Conservation (phyloP, 305 asterid genomes). For the Ilex paraguariensis region DNA sequence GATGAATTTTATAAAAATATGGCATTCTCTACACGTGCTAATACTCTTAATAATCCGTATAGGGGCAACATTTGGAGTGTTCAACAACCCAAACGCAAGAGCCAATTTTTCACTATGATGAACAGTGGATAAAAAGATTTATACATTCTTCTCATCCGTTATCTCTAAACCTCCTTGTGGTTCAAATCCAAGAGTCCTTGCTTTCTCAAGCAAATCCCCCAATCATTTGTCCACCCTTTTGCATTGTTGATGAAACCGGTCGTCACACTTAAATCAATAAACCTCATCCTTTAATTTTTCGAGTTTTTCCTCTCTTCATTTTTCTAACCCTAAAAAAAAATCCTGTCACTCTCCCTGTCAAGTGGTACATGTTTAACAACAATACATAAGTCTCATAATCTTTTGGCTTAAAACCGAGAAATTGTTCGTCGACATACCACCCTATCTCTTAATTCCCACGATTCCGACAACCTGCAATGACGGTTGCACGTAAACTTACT, state of each 20-base stretch:
- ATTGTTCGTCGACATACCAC: conserved; percentile 66
- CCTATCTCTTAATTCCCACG: conserved; percentile 65
- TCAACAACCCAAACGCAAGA: not conserved
- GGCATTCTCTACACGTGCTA: too few species aligned
- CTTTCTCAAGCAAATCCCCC: conserved; percentile 44
- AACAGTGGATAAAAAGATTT: conserved; percentile 14
- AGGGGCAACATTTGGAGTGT: too few species aligned
- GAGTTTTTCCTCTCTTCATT: too few species aligned
- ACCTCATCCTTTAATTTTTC: conserved; percentile 30
- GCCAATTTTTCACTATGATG: conserved; percentile 27
- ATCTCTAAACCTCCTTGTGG: conserved; percentile 20
- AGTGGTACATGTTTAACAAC: too few species aligned
- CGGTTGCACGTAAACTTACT: conserved; percentile 56
- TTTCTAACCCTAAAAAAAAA: conserved; percentile 27
- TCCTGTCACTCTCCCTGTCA: conserved; percentile 24
- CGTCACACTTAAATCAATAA: conserved; percentile 45
- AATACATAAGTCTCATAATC: too few species aligned
- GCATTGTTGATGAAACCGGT: conserved; percentile 16
- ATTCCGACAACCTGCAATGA: conserved; percentile 82
- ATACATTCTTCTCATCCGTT: conserved; percentile 20
- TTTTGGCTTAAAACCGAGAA: conserved; percentile 43
- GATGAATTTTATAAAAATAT: too few species aligned
- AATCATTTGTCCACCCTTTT: conserved; percentile 32
- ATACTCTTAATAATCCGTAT: too few species aligned
- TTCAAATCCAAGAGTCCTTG: conserved; percentile 42